phyloP scores from a whole-genome alignment of 2,329 filamentous ascomycete genomes.

The Exserohilum rostratum region DNA sequence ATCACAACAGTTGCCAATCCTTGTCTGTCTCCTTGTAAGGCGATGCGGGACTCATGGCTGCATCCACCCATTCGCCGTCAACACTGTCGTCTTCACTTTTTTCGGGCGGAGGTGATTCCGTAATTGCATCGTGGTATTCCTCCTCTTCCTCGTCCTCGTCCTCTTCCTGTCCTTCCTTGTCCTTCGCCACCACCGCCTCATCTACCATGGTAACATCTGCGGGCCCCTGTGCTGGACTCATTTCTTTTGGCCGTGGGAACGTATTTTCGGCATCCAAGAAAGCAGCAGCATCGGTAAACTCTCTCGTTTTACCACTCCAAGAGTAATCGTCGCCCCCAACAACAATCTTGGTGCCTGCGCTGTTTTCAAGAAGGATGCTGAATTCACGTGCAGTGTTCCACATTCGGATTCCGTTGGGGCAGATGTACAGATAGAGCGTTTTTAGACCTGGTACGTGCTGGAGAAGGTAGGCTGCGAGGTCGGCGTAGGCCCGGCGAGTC shows the following conservation, averaged over 20 bases:
- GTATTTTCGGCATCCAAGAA: slow-evolving; percentile 12
- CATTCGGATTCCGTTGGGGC: slow-evolving; percentile 14
- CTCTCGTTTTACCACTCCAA: slow-evolving; percentile 3
- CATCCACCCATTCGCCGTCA: slow-evolving; percentile 16
- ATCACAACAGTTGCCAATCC: slow-evolving; percentile 18
- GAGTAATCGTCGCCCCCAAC: slow-evolving; percentile 5
- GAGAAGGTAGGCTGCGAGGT: slow-evolving; percentile 25
- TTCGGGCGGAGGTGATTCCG: not conserved
- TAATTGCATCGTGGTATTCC: not conserved
- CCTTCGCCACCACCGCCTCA: not conserved
- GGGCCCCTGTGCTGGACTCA: not conserved
- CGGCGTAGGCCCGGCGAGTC: slow-evolving; percentile 22
- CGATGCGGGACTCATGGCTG: slow-evolving; percentile 9
- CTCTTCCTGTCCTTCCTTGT: not conserved
- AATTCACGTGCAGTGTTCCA: slow-evolving; percentile 15
- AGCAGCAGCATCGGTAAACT: slow-evolving; percentile 3
- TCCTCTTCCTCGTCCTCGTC: not conserved
- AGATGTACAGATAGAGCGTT: slow-evolving; percentile 26
- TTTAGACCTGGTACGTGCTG: slow-evolving; percentile 20
- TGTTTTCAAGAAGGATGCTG: slow-evolving; percentile 14
- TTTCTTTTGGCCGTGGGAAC: not conserved
- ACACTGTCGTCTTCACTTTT: not conserved
- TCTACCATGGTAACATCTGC: not conserved
- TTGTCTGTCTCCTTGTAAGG: slow-evolving; percentile 3
- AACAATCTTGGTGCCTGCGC: slow-evolving; percentile 12